A percentile compares a stretch with the other conserved stretches of the same genome.
Conservation (phyloP, 1,284 basidiomycete species). For the Anthracocystis panici-leucophaei region DNA sequence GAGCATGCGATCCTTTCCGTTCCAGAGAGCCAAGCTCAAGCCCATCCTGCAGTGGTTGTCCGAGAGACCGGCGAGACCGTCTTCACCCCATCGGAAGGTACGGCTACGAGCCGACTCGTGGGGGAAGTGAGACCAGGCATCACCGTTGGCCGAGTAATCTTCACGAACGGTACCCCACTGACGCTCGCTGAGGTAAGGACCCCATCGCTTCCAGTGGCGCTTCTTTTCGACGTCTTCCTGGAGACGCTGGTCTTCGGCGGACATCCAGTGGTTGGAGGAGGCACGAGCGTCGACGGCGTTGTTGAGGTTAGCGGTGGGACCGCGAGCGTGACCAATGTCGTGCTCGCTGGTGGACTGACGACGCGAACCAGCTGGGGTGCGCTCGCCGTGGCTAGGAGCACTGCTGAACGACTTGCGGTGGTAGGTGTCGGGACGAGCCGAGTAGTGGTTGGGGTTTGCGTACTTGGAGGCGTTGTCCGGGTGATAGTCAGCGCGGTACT, state of each 20-base stretch:
- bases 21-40: constrained; percentile 92
- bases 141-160: constrained; percentile 94
- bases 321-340: constrained; percentile 50
- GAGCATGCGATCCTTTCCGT: constrained; percentile 90
- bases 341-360: constrained; percentile 38
- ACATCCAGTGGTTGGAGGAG: constrained; percentile 51
- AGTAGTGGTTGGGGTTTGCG: constrained; percentile 61
- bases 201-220: constrained; percentile 97
- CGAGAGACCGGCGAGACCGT: constrained; percentile 93
- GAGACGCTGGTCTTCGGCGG: constrained; percentile 70
- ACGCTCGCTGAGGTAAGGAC: constrained; percentile 93
- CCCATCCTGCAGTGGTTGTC: constrained; percentile 96
- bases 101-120: constrained; percentile 94
- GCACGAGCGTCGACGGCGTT: constrained; percentile 42
- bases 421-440: constrained; percentile 59
- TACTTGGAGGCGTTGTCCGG: constrained; percentile 54
- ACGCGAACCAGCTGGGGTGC: constrained; percentile 37
- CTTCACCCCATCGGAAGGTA: constrained; percentile 98
- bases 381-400: constrained; percentile 29
- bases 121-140: constrained; percentile 97
- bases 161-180: constrained; percentile 99
- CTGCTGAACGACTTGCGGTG: constrained; percentile 56
- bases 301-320: constrained; percentile 47
- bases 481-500: constrained; percentile 53
- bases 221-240: constrained; percentile 78